Conservation (phyloP, 2,329 filamentous ascomycete species). For the Claviceps digitariae region DNA sequence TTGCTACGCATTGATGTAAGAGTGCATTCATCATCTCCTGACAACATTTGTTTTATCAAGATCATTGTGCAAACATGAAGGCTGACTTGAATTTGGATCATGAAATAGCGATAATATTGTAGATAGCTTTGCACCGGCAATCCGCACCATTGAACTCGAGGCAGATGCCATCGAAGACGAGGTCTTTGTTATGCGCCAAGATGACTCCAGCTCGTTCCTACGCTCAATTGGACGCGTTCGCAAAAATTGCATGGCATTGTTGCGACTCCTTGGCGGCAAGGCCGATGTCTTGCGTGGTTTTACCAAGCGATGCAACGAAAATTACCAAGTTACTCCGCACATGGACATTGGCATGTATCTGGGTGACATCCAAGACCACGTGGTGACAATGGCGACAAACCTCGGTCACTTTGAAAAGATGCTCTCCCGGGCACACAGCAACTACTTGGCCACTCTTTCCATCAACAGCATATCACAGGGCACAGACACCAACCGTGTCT, state of each 20-base stretch:
- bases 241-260: slow-evolving; percentile 87
- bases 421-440: slow-evolving; percentile 83
- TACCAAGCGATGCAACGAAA: slow-evolving; percentile 96
- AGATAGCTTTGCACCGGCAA: slow-evolving; percentile 83
- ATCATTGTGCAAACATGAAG: neutral
- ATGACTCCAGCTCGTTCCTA: slow-evolving; percentile 79
- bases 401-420: slow-evolving; percentile 96
- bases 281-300: slow-evolving; percentile 98
- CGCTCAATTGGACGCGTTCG: slow-evolving; percentile 79
- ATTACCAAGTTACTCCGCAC: slow-evolving; percentile 86
- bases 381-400: slow-evolving; percentile 98
- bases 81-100: neutral
- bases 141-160: slow-evolving; percentile 73
- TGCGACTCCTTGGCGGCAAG: slow-evolving; percentile 88
- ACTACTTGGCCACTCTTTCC: slow-evolving; percentile 88
- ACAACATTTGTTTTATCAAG: neutral
- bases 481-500: slow-evolving; percentile 73
- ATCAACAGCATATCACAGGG: slow-evolving; percentile 85
- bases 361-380: slow-evolving; percentile 96
- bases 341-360: slow-evolving; percentile 96
- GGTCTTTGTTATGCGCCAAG: slow-evolving; percentile 80
- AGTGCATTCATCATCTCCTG: slow-evolving; percentile 7
- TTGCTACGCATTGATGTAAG: slow-evolving; percentile 92
- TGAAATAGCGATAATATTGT: slow-evolving; percentile 75
- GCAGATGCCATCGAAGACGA: slow-evolving; percentile 91